These are phyloP conservation scores for Sphagnurus paluster DNA, from an alignment of 1,284 basidiomycete species.

Conservation along the genomic window DNA sequence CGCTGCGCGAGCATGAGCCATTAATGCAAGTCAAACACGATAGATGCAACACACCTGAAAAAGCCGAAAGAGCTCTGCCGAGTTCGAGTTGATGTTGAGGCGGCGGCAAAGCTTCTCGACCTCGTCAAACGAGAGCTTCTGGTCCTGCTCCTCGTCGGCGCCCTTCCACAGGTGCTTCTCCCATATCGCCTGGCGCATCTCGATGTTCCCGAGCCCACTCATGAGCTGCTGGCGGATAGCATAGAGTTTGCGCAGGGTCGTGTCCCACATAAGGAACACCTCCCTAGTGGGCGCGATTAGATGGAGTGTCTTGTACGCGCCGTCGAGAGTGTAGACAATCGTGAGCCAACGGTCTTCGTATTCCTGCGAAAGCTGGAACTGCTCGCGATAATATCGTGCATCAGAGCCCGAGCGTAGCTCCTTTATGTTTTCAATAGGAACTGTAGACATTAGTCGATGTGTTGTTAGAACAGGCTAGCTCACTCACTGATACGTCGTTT, in stretches of 20 bases:
- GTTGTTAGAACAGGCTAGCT: neutral
- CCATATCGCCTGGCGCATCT: constrained; percentile 75
- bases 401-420: constrained; percentile 84
- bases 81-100: constrained; percentile 70
- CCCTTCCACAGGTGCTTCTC: constrained; percentile 83
- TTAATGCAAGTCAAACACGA: neutral
- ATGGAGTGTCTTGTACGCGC: constrained; percentile 90
- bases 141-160: constrained; percentile 62
- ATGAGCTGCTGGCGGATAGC: constrained; percentile 69
- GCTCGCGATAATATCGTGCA: constrained; percentile 77
- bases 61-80: constrained; percentile 59
- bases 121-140: constrained; percentile 72
- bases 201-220: constrained; percentile 63
- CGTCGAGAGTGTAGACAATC: constrained; percentile 74
- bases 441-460: constrained; percentile 36
- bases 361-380: constrained; percentile 65
- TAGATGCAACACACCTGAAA: constrained; percentile 58
- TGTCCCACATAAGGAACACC: constrained; percentile 69
- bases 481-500: neutral
- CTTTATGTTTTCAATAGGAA: constrained; percentile 89
- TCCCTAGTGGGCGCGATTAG: constrained; percentile 78
- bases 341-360: constrained; percentile 76
- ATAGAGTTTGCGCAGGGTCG: constrained; percentile 48
- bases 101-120: constrained; percentile 75
- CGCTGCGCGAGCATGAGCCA: constrained; percentile 41